These are phyloP conservation scores for Xylaria sp. DNA, from an alignment of 2,329 filamentous ascomycete genomes.

Conservation along the genomic window DNA sequence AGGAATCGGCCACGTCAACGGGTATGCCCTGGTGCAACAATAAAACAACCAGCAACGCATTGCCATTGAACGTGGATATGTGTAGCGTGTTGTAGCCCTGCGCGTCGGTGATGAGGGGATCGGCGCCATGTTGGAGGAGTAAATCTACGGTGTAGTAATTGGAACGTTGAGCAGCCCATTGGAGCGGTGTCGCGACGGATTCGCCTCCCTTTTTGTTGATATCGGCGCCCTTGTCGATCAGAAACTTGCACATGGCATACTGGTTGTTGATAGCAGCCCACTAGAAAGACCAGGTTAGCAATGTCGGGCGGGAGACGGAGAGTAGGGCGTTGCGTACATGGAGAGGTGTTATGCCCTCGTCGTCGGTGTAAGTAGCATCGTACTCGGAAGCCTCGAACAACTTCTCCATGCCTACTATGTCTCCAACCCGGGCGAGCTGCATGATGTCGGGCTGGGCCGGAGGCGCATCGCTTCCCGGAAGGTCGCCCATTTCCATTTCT, in stretches of 20 bases:
- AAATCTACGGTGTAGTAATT: constrained; percentile 97
- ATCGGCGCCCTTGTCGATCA: constrained; percentile 82
- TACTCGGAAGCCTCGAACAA: constrained; percentile 83
- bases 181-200: constrained; percentile 88
- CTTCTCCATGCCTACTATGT: constrained; percentile 84
- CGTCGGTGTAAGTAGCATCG: constrained; percentile 83
- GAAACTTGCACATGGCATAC: constrained; percentile 94
- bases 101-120: constrained; percentile 88
- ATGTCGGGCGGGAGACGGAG: neutral
- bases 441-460: constrained; percentile 80
- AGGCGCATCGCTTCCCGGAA: constrained; percentile 48
- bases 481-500: constrained; percentile 60
- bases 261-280: constrained; percentile 99
- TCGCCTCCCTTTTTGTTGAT: constrained; percentile 96
- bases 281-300: constrained; percentile 52
- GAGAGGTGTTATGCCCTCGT: constrained; percentile 92
- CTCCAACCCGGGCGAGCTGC: constrained; percentile 89
- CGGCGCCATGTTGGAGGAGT: constrained; percentile 87
- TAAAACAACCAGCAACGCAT: constrained; percentile 85
- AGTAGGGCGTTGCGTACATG: constrained; percentile 64
- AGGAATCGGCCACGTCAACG: constrained; percentile 86
- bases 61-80: constrained; percentile 95
- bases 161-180: constrained; percentile 96
- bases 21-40: constrained; percentile 94
- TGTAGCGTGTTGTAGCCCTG: constrained; percentile 99